These are phyloP conservation scores for Neurospora africana DNA, from an alignment of 495 filamentous ascomycete species.

Conservation along the genomic window DNA sequence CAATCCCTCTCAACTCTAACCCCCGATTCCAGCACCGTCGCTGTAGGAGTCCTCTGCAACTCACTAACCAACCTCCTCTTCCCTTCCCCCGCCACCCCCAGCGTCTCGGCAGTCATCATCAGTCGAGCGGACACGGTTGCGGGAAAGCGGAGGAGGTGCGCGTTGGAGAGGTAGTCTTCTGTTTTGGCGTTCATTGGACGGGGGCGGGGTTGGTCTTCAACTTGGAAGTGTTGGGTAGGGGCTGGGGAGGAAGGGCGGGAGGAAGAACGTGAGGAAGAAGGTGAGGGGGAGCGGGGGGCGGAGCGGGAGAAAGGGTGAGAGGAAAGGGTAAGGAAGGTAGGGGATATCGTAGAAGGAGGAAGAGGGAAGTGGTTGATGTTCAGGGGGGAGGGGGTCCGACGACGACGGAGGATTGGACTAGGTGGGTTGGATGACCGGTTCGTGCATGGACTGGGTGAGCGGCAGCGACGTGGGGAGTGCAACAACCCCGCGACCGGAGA, in stretches of 20 bases:
- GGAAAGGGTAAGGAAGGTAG: neutral
- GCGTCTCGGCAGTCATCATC: neutral
- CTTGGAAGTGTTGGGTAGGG: neutral
- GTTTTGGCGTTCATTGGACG: neutral
- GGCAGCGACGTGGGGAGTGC: neutral
- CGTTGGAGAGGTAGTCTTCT: neutral
- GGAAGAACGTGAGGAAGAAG: neutral
- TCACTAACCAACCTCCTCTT: neutral
- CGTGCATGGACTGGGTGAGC: neutral
- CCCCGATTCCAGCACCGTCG: too few species aligned
- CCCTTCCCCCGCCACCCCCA: neutral
- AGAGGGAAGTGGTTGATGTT: neutral
- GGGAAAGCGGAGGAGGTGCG: neutral
- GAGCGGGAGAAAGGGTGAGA: neutral
- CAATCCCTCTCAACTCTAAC: neutral
- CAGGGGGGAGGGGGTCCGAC: neutral
- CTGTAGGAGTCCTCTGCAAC: neutral
- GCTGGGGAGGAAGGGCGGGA: neutral
- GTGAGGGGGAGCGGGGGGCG: neutral
- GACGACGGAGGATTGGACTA: neutral
- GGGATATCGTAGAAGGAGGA: neutral
- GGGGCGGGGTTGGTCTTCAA: neutral
- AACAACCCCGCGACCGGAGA: neutral
- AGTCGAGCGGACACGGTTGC: neutral
- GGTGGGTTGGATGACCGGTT: neutral